A percentile compares a stretch with the other conserved stretches of the same genome.
phyloP scores from a whole-genome alignment of 164 flowering plant genomes.

The Kingdonia uniflora region DNA sequence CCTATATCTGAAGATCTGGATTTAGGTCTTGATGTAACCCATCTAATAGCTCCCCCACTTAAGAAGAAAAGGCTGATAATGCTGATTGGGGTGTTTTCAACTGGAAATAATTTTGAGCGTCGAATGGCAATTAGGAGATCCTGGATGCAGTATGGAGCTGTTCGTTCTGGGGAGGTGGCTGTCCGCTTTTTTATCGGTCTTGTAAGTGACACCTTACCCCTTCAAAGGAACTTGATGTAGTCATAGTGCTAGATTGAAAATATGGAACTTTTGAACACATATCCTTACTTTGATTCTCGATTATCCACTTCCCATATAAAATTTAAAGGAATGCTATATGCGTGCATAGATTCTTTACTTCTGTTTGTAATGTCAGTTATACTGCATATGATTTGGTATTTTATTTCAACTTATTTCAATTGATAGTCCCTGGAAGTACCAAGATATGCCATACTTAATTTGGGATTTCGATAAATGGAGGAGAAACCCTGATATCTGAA shows the following conservation, averaged over 20 bases:
- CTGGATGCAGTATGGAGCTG: slow-evolving; percentile 88
- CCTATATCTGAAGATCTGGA: slow-evolving; percentile 68
- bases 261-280: too few species aligned
- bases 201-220: slow-evolving; percentile 38
- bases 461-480: too few species aligned
- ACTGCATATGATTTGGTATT: too few species aligned
- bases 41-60: slow-evolving; percentile 59
- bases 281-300: too few species aligned
- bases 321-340: not conserved
- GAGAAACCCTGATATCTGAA: too few species aligned
- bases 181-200: slow-evolving; percentile 86
- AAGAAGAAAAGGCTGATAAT: slow-evolving; percentile 44
- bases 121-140: slow-evolving; percentile 90
- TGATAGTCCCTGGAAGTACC: too few species aligned
- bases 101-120: slow-evolving; percentile 82
- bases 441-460: too few species aligned
- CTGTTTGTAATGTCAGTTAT: not conserved
- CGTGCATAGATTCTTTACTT: not conserved
- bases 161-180: slow-evolving; percentile 75
- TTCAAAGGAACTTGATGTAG: not conserved
- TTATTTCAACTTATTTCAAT: too few species aligned
- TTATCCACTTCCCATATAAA: too few species aligned
- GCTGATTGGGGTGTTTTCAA: slow-evolving; percentile 78
- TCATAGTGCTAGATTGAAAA: not conserved
- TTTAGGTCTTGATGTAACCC: slow-evolving; percentile 30